phyloP scores from a whole-genome alignment of 768 basidiomycete genomes.

The Suillus brevipes region DNA sequence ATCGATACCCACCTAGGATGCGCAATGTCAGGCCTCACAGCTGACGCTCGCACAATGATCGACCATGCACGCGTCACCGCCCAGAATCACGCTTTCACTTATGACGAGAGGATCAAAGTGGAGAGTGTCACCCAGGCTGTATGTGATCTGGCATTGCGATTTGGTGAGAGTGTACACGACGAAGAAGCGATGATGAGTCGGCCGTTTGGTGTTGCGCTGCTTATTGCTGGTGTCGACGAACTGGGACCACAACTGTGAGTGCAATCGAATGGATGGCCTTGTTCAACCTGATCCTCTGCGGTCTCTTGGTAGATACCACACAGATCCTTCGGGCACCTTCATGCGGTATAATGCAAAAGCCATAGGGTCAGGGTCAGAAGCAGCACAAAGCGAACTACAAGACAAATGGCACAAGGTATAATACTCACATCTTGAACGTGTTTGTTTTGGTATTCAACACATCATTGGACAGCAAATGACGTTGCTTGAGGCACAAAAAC shows the following conservation, averaged over 20 bases:
- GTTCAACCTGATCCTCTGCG: constrained; percentile 8
- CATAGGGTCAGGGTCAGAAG: constrained; percentile 97
- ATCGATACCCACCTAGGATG: constrained; percentile 96
- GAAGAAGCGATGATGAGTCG: constrained; percentile 99
- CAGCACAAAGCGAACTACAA: constrained; percentile 94
- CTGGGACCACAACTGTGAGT: constrained; percentile 92
- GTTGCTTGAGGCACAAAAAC: constrained; percentile 79
- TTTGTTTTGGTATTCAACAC: constrained; percentile 11
- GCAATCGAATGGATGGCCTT: background rate
- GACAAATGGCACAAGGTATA: constrained; percentile 94
- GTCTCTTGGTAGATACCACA: constrained; percentile 72
- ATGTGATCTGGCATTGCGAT: constrained; percentile 93
- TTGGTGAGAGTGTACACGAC: constrained; percentile 98
- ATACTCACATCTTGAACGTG: background rate
- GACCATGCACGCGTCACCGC: constrained; percentile 98
- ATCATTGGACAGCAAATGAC: constrained; percentile 76
- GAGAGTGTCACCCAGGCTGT: constrained; percentile 98
- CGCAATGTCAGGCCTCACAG: constrained; percentile 96
- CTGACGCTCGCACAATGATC: constrained; percentile 99
- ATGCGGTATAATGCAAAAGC: constrained; percentile 97
- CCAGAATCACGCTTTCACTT: constrained; percentile 94
- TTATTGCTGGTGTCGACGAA: constrained; percentile 98
- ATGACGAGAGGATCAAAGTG: constrained; percentile 95
- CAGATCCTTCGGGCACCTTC: constrained; percentile 97
- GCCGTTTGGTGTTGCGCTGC: constrained; percentile 95